Evolutionary conservation across 208 protist species (phyloP).

Genomic region (Leishmania major): DNA sequence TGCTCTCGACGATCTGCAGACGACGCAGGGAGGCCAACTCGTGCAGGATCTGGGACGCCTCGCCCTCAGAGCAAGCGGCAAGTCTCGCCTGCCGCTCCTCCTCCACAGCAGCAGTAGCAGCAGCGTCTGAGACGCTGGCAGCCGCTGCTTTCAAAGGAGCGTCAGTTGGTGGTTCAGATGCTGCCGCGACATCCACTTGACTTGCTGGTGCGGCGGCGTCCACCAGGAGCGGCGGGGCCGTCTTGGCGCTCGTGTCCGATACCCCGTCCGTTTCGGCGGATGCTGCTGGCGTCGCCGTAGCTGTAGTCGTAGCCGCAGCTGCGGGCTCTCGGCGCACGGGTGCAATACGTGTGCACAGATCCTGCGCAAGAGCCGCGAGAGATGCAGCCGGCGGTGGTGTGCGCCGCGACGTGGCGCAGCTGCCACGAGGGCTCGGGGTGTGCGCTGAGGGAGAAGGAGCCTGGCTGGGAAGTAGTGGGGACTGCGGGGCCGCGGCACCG

Average conservation of each 20-base stretch:
- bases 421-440: background rate
- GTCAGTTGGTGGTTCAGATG: background rate
- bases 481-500: background rate
- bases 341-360: background rate
- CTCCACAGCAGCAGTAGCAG: conserved; percentile 22
- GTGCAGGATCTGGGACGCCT: conserved; percentile 32
- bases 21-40: conserved; percentile 63
- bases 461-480: background rate
- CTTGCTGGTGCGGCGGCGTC: background rate
- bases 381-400: background rate
- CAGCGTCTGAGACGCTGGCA: background rate
- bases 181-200: background rate
- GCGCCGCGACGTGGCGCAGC: background rate
- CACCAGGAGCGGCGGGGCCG: background rate
- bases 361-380: background rate
- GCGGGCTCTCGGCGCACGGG: background rate
- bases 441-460: background rate
- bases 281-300: background rate
- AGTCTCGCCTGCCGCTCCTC: conserved; percentile 14
- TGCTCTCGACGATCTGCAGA: conserved; percentile 61
- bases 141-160: background rate
- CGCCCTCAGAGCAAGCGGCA: conserved; percentile 30
- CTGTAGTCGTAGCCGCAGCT: background rate
- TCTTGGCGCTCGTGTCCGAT: background rate
- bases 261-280: background rate